These are phyloP conservation scores for Colletotrichum agaves DNA, from an alignment of 2,329 filamentous ascomycete species.

Conservation along the genomic window DNA sequence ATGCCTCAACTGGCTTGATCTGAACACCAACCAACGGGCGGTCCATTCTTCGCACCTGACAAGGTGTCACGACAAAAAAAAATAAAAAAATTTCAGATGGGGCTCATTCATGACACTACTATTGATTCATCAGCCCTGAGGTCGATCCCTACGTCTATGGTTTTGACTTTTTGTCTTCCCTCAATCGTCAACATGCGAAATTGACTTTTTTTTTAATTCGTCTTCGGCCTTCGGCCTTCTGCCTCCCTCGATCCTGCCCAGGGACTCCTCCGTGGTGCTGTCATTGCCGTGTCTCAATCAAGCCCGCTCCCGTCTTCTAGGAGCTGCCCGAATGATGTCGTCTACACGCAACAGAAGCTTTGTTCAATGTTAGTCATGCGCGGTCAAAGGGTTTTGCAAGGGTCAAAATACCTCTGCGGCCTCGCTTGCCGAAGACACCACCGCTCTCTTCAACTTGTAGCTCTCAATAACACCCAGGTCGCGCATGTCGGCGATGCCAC, in stretches of 20 bases:
- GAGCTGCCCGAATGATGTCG: conserved; percentile 96
- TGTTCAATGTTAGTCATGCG: conserved; percentile 48
- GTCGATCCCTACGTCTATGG: conserved; percentile 35
- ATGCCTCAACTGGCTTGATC: no score
- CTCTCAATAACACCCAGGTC: conserved; percentile 96
- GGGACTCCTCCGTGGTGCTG: conserved; percentile 22
- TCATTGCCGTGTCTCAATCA: conserved; percentile 48
- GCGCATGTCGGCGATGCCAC: conserved; percentile 94
- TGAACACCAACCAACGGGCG: no score
- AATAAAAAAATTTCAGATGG: neutral
- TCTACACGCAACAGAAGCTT: conserved; percentile 93
- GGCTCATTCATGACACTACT: conserved; percentile 29
- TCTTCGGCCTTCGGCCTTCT: conserved; percentile 6
- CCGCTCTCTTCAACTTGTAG: conserved; percentile 98
- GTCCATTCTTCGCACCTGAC: neutral
- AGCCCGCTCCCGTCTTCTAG: conserved; percentile 82
- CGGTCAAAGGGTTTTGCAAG: no score
- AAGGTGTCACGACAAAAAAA: neutral
- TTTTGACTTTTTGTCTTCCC: conserved; percentile 31
- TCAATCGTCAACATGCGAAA: conserved; percentile 24
- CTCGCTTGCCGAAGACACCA: conserved; percentile 95
- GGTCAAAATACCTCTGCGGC: conserved; percentile 83
- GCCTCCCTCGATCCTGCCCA: conserved; percentile 13
- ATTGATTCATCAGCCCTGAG: conserved; percentile 36
- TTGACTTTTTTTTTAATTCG: conserved; percentile 5